Evolutionary conservation across 2,329 filamentous ascomycete genomes (phyloP).

Genomic region (Diatrype stigma): DNA sequence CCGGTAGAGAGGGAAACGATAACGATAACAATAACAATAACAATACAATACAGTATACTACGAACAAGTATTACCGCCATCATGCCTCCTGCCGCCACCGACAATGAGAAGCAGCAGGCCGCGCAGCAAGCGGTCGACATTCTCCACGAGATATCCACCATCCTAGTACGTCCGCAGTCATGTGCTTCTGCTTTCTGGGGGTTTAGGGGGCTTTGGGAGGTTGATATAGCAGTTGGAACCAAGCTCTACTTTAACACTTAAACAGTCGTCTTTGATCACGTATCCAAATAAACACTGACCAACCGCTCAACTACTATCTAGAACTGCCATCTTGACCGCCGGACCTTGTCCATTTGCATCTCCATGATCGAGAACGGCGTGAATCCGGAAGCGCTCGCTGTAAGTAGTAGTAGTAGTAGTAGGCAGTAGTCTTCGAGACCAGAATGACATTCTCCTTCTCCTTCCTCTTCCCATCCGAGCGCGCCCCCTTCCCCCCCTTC

Average conservation of each 20-base stretch:
- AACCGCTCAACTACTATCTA: slow-evolving; percentile 40
- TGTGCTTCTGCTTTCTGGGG: not conserved
- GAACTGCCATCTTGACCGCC: slow-evolving; percentile 91
- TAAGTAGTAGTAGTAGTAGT: too few relatives aligned
- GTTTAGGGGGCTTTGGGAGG: too few relatives aligned
- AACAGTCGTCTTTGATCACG: too few relatives aligned
- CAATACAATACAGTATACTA: too few relatives aligned
- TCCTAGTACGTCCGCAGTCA: slow-evolving; percentile 65
- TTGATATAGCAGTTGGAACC: too few relatives aligned
- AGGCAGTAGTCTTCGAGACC: slow-evolving; percentile 1
- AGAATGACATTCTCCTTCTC: not conserved
- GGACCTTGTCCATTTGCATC: slow-evolving; percentile 89
- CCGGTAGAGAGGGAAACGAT: not conserved
- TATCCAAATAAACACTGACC: not conserved
- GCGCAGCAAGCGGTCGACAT: slow-evolving; percentile 82
- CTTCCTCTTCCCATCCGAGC: too few relatives aligned
- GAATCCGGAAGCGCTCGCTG: slow-evolving; percentile 89
- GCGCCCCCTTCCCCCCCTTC: too few relatives aligned
- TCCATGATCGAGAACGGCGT: slow-evolving; percentile 97
- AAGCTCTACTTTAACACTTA: too few relatives aligned
- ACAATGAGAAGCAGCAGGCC: slow-evolving; percentile 64
- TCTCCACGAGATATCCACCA: slow-evolving; percentile 78
- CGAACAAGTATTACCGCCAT: not conserved
- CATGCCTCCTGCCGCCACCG: slow-evolving; percentile 34
- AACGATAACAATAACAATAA: too few relatives aligned